phyloP scores from a whole-genome alignment of 2,329 filamentous ascomycete genomes.

The Aureobasidium sp. region DNA sequence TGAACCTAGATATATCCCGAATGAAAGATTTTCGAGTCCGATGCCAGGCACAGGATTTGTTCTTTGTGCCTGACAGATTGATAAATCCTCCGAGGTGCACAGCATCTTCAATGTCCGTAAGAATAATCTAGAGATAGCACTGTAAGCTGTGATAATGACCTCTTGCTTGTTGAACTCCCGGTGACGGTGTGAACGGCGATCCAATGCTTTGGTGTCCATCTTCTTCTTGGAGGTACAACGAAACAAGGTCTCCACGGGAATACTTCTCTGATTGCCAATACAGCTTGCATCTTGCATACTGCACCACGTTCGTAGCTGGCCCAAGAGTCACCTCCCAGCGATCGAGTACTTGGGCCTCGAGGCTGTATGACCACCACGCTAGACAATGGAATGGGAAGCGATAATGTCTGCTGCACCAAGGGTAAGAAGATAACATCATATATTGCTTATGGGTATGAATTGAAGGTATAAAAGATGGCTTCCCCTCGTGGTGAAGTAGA shows the following conservation, averaged over 20 bases:
- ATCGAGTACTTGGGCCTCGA: not conserved
- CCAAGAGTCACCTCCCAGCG: not conserved
- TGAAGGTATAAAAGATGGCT: not conserved
- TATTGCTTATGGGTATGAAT: too few relatives aligned
- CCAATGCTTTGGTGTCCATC: not conserved
- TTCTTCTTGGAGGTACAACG: not conserved
- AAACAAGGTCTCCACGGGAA: not conserved
- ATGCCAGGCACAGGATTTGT: constrained; percentile 1
- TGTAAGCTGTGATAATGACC: not conserved
- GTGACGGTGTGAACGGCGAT: not conserved
- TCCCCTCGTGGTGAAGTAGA: not conserved
- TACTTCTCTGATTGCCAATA: not conserved
- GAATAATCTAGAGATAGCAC: not conserved
- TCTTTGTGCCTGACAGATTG: constrained; percentile 8
- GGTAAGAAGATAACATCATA: not conserved
- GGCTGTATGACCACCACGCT: not conserved
- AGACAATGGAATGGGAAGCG: not conserved
- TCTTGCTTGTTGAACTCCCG: not conserved
- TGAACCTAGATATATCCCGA: not conserved
- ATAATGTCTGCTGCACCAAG: not conserved
- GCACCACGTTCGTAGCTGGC: not conserved
- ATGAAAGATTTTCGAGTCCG: not conserved
- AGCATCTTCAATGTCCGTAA: not conserved
- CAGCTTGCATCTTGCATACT: constrained; percentile 11
- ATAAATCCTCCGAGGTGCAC: not conserved